These are phyloP conservation scores for Claviceps maximensis DNA, from an alignment of 2,329 filamentous ascomycete species.

Conservation along the genomic window DNA sequence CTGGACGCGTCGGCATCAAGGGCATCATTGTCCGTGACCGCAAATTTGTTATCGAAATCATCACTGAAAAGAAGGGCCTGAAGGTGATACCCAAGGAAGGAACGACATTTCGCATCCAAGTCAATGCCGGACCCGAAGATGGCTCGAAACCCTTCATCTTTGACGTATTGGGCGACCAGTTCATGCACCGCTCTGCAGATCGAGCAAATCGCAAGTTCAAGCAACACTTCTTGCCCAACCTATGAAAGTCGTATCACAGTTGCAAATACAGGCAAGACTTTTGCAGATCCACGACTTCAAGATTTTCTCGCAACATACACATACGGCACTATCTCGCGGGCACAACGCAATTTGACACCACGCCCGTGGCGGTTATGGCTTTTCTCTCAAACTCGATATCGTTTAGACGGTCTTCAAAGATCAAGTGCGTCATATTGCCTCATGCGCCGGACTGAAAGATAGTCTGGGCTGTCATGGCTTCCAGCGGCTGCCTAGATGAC, in stretches of 20 bases:
- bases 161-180: constrained; percentile 78
- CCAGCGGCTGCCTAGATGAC: not conserved
- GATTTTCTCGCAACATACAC: not conserved
- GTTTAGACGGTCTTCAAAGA: not conserved
- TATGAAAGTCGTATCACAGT: not conserved
- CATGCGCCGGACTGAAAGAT: not conserved
- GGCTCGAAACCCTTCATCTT: constrained; percentile 44
- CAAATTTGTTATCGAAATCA: constrained; percentile 72
- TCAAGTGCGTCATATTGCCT: not conserved
- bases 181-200: constrained; percentile 70
- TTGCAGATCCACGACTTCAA: not conserved
- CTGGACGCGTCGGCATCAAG: constrained; percentile 65
- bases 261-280: not conserved
- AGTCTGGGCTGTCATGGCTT: not conserved
- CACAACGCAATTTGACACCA: not conserved
- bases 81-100: constrained; percentile 85
- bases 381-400: not conserved
- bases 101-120: constrained; percentile 66
- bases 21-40: constrained; percentile 87
- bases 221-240: constrained; percentile 49
- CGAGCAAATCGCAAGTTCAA: constrained; percentile 88
- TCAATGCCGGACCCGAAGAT: constrained; percentile 31
- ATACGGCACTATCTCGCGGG: not conserved
- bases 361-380: too few species aligned
- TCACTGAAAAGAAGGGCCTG: constrained; percentile 56